phyloP scores from a whole-genome alignment of 306 rosid genomes.

The Begonia loranthoides region DNA sequence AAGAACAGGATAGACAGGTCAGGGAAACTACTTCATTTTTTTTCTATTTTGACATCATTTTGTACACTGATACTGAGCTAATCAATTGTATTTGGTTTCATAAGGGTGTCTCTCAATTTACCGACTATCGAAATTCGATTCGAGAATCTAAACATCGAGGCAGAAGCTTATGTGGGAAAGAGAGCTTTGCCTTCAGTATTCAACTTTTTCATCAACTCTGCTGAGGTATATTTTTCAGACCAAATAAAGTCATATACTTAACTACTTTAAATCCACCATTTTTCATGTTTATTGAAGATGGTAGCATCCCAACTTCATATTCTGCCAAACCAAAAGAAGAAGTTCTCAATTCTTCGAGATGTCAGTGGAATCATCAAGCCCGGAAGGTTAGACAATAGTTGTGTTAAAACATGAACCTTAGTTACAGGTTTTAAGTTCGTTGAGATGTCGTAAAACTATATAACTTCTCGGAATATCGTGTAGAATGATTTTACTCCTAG shows the following conservation, averaged over 20 bases:
- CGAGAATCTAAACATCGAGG: conserved; percentile 4
- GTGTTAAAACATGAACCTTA: neutral
- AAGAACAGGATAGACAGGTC: conserved; percentile 11
- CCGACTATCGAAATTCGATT: conserved; percentile 10
- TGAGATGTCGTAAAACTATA: neutral
- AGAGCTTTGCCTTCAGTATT: conserved; percentile 4
- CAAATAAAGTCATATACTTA: neutral
- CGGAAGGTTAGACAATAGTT: conserved; percentile 7
- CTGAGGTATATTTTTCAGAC: neutral
- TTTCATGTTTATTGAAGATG: neutral
- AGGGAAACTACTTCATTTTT: neutral
- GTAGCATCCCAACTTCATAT: conserved; percentile 4
- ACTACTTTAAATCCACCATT: neutral
- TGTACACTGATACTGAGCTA: neutral
- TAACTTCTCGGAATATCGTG: neutral
- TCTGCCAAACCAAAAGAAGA: conserved; percentile 2
- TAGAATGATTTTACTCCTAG: conserved; percentile 27
- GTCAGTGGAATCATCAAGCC: conserved; percentile 10
- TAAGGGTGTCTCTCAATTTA: conserved; percentile 1
- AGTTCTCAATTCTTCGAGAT: conserved; percentile 5
- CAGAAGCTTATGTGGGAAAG: conserved; percentile 4
- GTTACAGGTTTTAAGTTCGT: neutral
- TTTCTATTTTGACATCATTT: neutral
- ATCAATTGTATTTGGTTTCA: neutral
- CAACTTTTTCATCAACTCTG: neutral